phyloP scores from a whole-genome alignment of 345 rosid genomes.

The Brassica cretica region DNA sequence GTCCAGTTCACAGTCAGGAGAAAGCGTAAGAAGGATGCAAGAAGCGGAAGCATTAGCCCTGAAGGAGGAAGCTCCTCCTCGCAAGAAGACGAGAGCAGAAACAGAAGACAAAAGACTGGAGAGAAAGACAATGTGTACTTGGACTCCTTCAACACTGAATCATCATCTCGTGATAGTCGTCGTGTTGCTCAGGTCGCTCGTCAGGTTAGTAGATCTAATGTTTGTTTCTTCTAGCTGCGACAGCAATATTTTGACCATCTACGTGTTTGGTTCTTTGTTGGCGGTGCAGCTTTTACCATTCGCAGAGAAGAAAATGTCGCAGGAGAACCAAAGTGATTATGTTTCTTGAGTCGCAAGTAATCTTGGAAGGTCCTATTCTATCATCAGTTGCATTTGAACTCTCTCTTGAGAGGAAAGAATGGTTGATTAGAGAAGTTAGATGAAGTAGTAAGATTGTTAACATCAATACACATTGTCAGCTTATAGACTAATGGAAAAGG shows the following conservation, averaged over 20 bases:
- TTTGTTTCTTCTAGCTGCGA: slow-evolving; percentile 1
- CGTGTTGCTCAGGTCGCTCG: slow-evolving; percentile 59
- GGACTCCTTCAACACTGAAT: slow-evolving; percentile 51
- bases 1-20: slow-evolving; percentile 66
- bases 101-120: slow-evolving; percentile 44
- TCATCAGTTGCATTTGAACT: not conserved
- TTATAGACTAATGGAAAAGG: slow-evolving; percentile 8
- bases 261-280: slow-evolving; percentile 14
- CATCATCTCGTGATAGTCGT: slow-evolving; percentile 51
- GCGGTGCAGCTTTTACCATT: slow-evolving; percentile 54
- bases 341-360: slow-evolving; percentile 33
- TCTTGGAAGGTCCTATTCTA: not conserved
- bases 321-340: slow-evolving; percentile 34
- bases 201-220: slow-evolving; percentile 53
- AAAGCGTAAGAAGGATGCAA: slow-evolving; percentile 64
- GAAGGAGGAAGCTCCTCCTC: slow-evolving; percentile 33
- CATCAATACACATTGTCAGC: slow-evolving; percentile 19
- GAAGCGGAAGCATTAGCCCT: slow-evolving; percentile 50
- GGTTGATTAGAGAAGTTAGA: slow-evolving; percentile 28
- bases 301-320: slow-evolving; percentile 48
- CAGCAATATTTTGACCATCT: not conserved
- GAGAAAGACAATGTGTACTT: slow-evolving; percentile 43
- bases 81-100: slow-evolving; percentile 44
- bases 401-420: not conserved
- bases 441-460: slow-evolving; percentile 5